A percentile compares a stretch with the other conserved stretches of the same genome.
Conservation (phyloP, 495 filamentous ascomycete genomes). For the Aspergillus mulundensis region DNA sequence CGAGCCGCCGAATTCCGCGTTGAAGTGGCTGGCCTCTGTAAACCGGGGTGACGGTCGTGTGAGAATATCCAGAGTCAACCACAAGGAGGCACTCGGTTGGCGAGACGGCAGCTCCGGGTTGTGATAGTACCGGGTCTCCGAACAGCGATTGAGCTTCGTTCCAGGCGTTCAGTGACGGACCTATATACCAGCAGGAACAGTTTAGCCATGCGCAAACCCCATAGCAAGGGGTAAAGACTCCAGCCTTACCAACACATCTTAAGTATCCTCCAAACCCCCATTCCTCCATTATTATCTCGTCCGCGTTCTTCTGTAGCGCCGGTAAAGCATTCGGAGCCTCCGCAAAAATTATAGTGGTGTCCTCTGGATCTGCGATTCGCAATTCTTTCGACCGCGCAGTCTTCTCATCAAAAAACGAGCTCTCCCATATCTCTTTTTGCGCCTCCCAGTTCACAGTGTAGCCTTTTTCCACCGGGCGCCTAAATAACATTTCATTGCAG, state of each 20-base stretch:
- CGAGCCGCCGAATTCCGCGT: conserved; percentile 75
- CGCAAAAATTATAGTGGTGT: conserved; percentile 77
- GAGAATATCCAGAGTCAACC: conserved; percentile 88
- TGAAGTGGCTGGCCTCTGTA: conserved; percentile 78
- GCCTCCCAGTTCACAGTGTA: conserved; percentile 96
- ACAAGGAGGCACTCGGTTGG: conserved; percentile 82
- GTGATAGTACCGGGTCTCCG: conserved; percentile 36
- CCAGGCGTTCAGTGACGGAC: conserved; percentile 76
- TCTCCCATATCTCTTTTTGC: conserved; percentile 94
- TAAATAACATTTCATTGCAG: conserved; percentile 84
- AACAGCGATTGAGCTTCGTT: conserved; percentile 69
- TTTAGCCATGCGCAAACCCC: not conserved
- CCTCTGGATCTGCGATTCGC: conserved; percentile 51
- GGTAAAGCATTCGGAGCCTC: conserved; percentile 88
- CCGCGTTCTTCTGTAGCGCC: conserved; percentile 78
- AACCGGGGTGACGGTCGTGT: conserved; percentile 87
- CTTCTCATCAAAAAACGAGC: conserved; percentile 75
- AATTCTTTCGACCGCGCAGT: conserved; percentile 45
- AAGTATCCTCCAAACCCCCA: conserved; percentile 90
- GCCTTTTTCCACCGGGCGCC: conserved; percentile 91
- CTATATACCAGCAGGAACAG: conserved; percentile 31
- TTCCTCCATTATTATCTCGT: conserved; percentile 97
- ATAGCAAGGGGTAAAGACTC: not conserved
- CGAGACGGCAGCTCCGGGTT: conserved; percentile 26
- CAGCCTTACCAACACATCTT: conserved; percentile 53